Evolutionary conservation across 306 rosid species (phyloP), one percentile per base, ranked within the genome.

Genomic region (Echinosophora koreensis): DNA sequence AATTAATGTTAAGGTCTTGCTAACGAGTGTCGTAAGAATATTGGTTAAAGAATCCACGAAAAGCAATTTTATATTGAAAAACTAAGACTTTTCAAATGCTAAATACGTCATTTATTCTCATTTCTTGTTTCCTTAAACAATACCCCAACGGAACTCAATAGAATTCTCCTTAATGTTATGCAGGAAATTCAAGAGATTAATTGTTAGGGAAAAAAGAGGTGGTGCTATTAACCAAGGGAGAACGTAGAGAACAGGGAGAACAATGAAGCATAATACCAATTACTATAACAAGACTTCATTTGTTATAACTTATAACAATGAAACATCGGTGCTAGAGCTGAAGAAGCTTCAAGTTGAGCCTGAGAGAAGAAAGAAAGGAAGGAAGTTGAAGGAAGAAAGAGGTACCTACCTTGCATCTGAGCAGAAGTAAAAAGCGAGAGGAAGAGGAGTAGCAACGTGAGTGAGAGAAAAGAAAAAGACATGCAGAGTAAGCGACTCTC

Each of bases 401-500:
- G 41, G 66, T 75, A 89, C 94, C 99, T 75, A 89, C 94, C 99
- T 85, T 87, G 94, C 84, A 30, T 88, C 92, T 92, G 97, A 82
- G 99, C 91, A 77, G 72, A 84, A 42, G 94, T 87, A 39, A 73
- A 71, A 66, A 28, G 69, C 32, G 32, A 30, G 32, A 30, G 32
- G 32, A 84, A 15, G 81, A 87, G 79, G 37, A 84, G 66, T 9
- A 84, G 59, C 5, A 87, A 66, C 22, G 57, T 15, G 37, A 84
- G 57, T 44, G 73, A 60, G 85, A 85, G 75, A 76, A 77, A 82
- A 51, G 51, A 77, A 3, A 77, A 64, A 76, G 22, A 22, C 22
- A 80, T 76, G 80, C 80, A 76, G 79, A 65, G 78, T 69, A 83
- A 71, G 73, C 75, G 65, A 38, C 27, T 8, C 83, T 76, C 91